phyloP scores from a whole-genome alignment of 768 basidiomycete genomes.

The Pleurotus giganteus region DNA sequence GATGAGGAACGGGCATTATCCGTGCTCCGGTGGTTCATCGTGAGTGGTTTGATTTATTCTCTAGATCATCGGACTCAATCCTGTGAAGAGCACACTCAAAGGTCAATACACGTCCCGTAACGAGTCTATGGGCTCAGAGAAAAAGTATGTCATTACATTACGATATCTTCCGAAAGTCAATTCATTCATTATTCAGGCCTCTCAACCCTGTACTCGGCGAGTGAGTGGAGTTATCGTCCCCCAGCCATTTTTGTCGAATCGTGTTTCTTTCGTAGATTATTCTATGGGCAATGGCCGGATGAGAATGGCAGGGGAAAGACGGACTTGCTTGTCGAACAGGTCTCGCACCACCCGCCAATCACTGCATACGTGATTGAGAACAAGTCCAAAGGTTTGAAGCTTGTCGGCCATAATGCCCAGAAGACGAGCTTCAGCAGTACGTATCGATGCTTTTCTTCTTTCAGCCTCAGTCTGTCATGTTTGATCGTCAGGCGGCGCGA shows the following conservation, averaged over 20 bases:
- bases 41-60: constrained; percentile 32
- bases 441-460: constrained; percentile 14
- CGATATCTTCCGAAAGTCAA: constrained; percentile 2
- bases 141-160: constrained; percentile 65
- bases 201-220: constrained; percentile 95
- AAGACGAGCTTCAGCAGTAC: constrained; percentile 89
- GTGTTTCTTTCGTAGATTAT: constrained; percentile 46
- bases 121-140: constrained; percentile 95
- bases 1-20: constrained; percentile 73
- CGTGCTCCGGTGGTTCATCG: constrained; percentile 96
- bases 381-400: constrained; percentile 60
- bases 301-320: constrained; percentile 73
- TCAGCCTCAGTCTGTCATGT: neutral
- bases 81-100: constrained; percentile 76
- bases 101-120: constrained; percentile 95
- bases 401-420: constrained; percentile 90
- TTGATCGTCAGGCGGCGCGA: constrained; percentile 52
- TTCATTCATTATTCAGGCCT: constrained; percentile 49
- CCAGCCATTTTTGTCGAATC: neutral
- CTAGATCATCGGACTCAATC: neutral
- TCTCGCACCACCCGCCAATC: constrained; percentile 92
- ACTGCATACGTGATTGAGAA: constrained; percentile 90
- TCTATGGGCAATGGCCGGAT: constrained; percentile 89
- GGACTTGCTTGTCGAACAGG: constrained; percentile 86
- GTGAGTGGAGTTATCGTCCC: constrained; percentile 40